Base-by-base conservation (phyloP, 441 rosid species). In the Macaranga tanarius region DNA sequence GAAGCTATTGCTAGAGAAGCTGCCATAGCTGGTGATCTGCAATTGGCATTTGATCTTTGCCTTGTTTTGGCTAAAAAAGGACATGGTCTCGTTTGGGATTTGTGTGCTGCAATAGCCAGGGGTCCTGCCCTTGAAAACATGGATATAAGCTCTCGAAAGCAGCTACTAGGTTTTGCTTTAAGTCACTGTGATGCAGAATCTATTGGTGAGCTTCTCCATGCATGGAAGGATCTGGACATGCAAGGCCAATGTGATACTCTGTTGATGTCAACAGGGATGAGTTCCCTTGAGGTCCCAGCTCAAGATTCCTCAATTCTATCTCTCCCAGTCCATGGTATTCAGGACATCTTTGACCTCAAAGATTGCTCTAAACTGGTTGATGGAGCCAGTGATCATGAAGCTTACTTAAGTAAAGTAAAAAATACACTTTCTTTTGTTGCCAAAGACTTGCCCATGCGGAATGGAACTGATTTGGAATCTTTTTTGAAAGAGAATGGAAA, bases 1-100 rank as follows among this genome's bases (percentile, higher is more conserved):
- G 99, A 96, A 87, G 93, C 97, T 79, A 90, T 96, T 85, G 97
- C 99, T 77, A 89, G 98, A 79, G 99, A 93, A 87, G 98, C 98
- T 77, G 99, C 98, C 66, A 93, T 92, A 75, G 91, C 96, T 52
- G 99, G 97, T 73, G 97, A 96, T 85, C 87, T 96, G 79, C 98
- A 96, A 81, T 83, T 96, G 78, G 99, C 99, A 66, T 96, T 88
- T 85, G 99, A 93, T 87, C 87, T 92, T 62, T 92, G 98, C 84
- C 89, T 90, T 79, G 86, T 77, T 81, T 84, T 96, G 80, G 84
- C 92, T 47, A 96, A 80, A 79, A 93, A 96, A 76, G 99, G 99
- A 65, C 97, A 96, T 69, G 99, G 97, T 83, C 87, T 81, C 31
- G 80, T 93, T 82, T 96, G 99, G 99, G 99, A 96, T 82, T 85